A percentile compares a stretch with the other conserved stretches of the same genome.
phyloP scores from a whole-genome alignment of 495 filamentous ascomycete species.

The Friedmanniomyces endolithicus region DNA sequence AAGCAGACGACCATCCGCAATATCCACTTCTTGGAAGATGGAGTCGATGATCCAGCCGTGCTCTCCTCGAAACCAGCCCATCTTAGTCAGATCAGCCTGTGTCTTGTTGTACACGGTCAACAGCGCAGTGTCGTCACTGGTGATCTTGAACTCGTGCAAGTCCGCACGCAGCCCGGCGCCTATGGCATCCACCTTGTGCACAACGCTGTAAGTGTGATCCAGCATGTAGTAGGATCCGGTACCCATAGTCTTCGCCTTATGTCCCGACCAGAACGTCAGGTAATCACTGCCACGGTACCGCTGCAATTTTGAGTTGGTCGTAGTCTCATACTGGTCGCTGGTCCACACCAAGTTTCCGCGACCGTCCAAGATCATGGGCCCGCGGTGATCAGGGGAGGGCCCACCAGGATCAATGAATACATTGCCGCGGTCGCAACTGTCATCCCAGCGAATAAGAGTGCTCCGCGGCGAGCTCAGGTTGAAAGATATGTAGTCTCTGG shows the following conservation, averaged over 20 bases:
- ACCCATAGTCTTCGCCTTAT: constrained; percentile 16
- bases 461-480: constrained; percentile 3
- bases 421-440: constrained; percentile 11
- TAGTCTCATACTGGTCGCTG: not conserved
- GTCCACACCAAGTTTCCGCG: constrained; percentile 6
- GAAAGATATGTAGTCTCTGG: constrained; percentile 10
- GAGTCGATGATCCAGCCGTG: constrained; percentile 16
- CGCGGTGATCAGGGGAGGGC: not conserved
- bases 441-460: constrained; percentile 7
- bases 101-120: constrained; percentile 19
- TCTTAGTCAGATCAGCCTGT: not conserved
- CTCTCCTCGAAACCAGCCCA: not conserved
- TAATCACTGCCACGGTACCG: constrained; percentile 10
- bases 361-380: constrained; percentile 9
- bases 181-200: constrained; percentile 3
- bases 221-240: constrained; percentile 36
- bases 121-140: constrained; percentile 20
- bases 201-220: constrained; percentile 6
- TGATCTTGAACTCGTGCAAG: constrained; percentile 16
- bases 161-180: constrained; percentile 2
- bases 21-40: constrained; percentile 24
- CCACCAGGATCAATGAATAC: constrained; percentile 12
- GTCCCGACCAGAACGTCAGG: constrained; percentile 40
- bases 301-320: constrained; percentile 1
- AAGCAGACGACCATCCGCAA: constrained; percentile 20